Conservation (phyloP, 495 filamentous ascomycete genomes). For the Aspergillus nidulans region DNA sequence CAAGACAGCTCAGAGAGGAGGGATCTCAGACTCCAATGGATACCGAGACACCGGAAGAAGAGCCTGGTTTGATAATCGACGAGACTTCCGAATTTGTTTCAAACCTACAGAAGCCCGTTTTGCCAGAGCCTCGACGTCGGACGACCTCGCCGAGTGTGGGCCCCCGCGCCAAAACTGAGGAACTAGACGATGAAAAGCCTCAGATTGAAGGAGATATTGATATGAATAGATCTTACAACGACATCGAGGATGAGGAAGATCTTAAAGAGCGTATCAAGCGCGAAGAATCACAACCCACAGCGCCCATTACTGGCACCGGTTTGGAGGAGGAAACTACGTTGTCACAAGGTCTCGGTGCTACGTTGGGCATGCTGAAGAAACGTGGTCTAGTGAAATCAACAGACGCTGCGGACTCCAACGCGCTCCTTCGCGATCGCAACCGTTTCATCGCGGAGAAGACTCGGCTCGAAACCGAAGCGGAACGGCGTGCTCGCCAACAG, state of each 20-base stretch:
- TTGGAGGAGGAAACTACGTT: constrained; percentile 81
- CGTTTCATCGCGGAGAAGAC: constrained; percentile 78
- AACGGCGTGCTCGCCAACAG: constrained; percentile 72
- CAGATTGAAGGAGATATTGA: constrained; percentile 54
- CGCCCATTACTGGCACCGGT: constrained; percentile 63
- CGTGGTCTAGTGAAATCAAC: constrained; percentile 70
- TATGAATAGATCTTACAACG: constrained; percentile 57
- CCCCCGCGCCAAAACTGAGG: constrained; percentile 45
- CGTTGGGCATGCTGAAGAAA: constrained; percentile 74
- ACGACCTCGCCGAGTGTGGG: constrained; percentile 33
- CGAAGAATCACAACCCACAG: constrained; percentile 40
- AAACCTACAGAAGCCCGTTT: constrained; percentile 64
- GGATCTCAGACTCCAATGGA: constrained; percentile 53
- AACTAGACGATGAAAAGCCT: constrained; percentile 44
- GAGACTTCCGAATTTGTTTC: constrained; percentile 94
- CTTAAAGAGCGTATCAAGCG: constrained; percentile 45
- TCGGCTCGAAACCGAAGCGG: constrained; percentile 66
- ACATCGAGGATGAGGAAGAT: constrained; percentile 53
- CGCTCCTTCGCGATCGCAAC: constrained; percentile 68
- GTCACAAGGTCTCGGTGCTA: constrained; percentile 71
- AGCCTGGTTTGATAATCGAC: constrained; percentile 79
- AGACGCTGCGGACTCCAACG: constrained; percentile 58
- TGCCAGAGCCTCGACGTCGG: constrained; percentile 56
- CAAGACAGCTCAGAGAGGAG: constrained; percentile 75
- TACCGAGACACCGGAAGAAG: constrained; percentile 45